Evolutionary conservation across 2,329 filamentous ascomycete genomes (phyloP), one percentile per base, ranked within the genome.

Genomic region (Cytospora mali): DNA sequence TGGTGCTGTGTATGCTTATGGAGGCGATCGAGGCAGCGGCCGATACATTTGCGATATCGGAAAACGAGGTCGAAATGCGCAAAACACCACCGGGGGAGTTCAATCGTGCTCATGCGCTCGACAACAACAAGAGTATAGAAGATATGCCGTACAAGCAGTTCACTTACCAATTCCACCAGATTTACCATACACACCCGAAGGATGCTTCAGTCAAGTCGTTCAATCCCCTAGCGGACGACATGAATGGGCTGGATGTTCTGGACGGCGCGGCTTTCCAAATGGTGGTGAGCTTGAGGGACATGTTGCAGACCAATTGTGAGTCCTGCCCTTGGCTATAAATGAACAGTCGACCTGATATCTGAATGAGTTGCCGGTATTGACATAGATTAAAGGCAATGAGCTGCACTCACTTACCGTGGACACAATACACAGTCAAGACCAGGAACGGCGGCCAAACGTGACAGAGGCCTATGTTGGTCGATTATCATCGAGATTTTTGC

Each of bases 91-190:
- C 71, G 28, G 73, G 76, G 7, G 70, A 70, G 68, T 79, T 75
- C 69, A 72, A 74, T 61, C 77, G 80, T 48, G 72, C 72, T 7
- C 75, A 78, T 33, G 82, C 80, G n/a, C 73, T 83, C 51, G 72
- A 74, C 7, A 72, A 81, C 31, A 83, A 80, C 72, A 72, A 72
- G 31, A 80, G 83, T 69, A 76, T 86, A 53, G 84, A 86, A 69
- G 84, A 84, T 67, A 75, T 86, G 75, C 84, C 84, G 0, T 86
- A 86, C 69, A 82, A 80, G 72, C 83, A 86, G 72, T 85, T 86
- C 68, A 81, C 81, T 4, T 84, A 82, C 66, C 83, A 85, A 72
- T 86, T 86, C 70, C 84, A 86, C 71, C 79, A 84, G 69, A 77
- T 84, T 61, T 86, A 84, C 68, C 82, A 85, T 75, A 86, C 84